Conservation (phyloP, 208 protist genomes). For the Leishmania martiniquensis region DNA sequence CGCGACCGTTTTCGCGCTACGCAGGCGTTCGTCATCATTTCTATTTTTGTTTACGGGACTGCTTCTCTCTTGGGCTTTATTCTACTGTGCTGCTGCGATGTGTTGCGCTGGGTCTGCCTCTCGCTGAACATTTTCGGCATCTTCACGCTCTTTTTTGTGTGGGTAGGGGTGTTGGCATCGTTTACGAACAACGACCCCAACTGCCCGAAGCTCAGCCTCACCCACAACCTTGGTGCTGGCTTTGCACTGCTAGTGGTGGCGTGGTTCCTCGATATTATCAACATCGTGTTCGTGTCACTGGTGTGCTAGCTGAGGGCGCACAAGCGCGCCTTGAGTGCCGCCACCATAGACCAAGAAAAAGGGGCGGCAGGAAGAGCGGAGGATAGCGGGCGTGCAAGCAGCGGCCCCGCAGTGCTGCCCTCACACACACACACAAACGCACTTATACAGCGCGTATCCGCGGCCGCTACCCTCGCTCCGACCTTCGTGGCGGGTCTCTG, state of each 20-base stretch:
- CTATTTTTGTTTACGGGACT: not conserved
- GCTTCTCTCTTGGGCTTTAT: not conserved
- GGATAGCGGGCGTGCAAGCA: too few species aligned
- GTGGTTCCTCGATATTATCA: conserved; percentile 47
- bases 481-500: too few species aligned
- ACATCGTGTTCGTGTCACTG: conserved; percentile 35
- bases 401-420: too few species aligned
- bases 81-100: not conserved
- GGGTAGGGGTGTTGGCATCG: not conserved
- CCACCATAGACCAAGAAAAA: too few species aligned
- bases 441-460: too few species aligned
- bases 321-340: too few species aligned
- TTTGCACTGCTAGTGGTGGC: conserved; percentile 46
- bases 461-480: too few species aligned
- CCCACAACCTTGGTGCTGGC: conserved; percentile 44
- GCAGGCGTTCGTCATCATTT: not conserved
- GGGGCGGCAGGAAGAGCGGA: too few species aligned
- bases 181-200: conserved; percentile 5
- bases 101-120: not conserved
- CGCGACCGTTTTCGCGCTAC: not conserved
- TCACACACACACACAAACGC: too few species aligned
- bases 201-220: conserved; percentile 9
- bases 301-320: too few species aligned
- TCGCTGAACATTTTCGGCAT: not conserved
- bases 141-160: not conserved